Conservation (phyloP, 2,329 filamentous ascomycete genomes). For the Talaromyces sp. region DNA sequence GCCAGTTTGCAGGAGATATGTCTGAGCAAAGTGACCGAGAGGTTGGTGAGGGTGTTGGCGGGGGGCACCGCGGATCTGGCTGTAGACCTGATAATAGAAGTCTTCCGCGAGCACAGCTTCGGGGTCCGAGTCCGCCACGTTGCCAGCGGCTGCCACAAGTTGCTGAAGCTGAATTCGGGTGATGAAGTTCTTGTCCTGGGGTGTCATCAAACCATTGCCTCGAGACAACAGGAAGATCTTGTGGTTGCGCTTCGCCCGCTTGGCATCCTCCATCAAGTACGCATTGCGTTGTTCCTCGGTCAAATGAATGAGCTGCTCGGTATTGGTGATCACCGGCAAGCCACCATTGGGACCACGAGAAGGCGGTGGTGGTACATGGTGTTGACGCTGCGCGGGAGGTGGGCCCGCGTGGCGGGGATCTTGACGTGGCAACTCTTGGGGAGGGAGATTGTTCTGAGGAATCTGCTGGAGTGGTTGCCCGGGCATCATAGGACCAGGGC, state of each 20-base stretch:
- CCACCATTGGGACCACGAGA: constrained; percentile 37
- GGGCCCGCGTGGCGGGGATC: constrained; percentile 39
- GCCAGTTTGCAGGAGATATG: constrained; percentile 93
- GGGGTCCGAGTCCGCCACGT: constrained; percentile 74
- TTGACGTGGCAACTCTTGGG: constrained; percentile 45
- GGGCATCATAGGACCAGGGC: constrained; percentile 50
- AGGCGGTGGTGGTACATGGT: constrained; percentile 40
- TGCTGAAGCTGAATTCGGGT: constrained; percentile 97
- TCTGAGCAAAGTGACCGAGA: constrained; percentile 94
- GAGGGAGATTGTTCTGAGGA: constrained; percentile 73
- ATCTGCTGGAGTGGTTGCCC: constrained; percentile 72
- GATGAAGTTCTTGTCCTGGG: constrained; percentile 99
- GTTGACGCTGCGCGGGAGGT: constrained; percentile 39
- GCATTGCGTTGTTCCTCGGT: constrained; percentile 81
- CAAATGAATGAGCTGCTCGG: constrained; percentile 73
- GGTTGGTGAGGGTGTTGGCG: constrained; percentile 91
- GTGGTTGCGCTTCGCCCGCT: constrained; percentile 94
- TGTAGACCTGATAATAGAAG: constrained; percentile 98
- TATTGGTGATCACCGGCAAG: constrained; percentile 65
- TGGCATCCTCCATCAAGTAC: constrained; percentile 87
- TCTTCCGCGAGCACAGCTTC: constrained; percentile 86
- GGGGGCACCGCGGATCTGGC: constrained; percentile 86
- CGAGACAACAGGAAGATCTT: constrained; percentile 93
- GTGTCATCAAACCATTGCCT: constrained; percentile 97
- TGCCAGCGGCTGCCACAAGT: constrained; percentile 87